Evolutionary conservation across 2,329 filamentous ascomycete species (phyloP), one percentile per base, ranked within the genome.

Genomic region (Fusarium clavum): DNA sequence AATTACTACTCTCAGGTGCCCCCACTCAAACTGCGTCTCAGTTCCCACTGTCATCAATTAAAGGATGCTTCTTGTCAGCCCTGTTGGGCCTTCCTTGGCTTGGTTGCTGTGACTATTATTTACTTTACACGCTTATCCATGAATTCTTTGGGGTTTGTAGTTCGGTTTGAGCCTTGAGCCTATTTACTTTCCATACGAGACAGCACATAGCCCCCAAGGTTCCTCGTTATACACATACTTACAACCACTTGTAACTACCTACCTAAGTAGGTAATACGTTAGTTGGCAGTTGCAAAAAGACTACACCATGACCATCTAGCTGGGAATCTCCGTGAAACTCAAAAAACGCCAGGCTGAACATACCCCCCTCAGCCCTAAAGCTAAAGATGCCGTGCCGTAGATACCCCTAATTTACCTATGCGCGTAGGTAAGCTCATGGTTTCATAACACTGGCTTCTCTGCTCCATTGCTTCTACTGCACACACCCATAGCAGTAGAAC

Each of bases 1-100:
- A 38, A 38, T 38, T 38, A 38, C 34, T 38, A 38, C 66, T 62
- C 58, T 46, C 45, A 53, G 32, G 32, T 22, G 47, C 46, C 45
- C 57, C 60, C 62, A 48, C 62, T 64, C 48, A 67, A 62, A 61
- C 69, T 44, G 71, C 13, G 34, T 44, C 22, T 24, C 29, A 38
- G 47, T 67, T 70, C 69, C 64, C 60, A 56, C 68, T 70, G 59
- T 72, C 66, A 67, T 72, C 59, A 64, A 70, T 57, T 40, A 57
- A 53, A 59, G 32, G 45, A 61, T 56, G 49, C 46, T 66, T 57
- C 46, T 46, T 63, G 53, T 69, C 63, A 71, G 55, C 69, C 62
- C 62, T 54, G 57, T 30, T 53, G 53, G 57, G 32, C 46, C 57
- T 34, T 54, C 46, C 57, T 34, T 46, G 51, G 43, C 48, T 34